These are phyloP conservation scores for Monosporascus sp. DNA, from an alignment of 2,329 filamentous ascomycete genomes.

Conservation along the genomic window DNA sequence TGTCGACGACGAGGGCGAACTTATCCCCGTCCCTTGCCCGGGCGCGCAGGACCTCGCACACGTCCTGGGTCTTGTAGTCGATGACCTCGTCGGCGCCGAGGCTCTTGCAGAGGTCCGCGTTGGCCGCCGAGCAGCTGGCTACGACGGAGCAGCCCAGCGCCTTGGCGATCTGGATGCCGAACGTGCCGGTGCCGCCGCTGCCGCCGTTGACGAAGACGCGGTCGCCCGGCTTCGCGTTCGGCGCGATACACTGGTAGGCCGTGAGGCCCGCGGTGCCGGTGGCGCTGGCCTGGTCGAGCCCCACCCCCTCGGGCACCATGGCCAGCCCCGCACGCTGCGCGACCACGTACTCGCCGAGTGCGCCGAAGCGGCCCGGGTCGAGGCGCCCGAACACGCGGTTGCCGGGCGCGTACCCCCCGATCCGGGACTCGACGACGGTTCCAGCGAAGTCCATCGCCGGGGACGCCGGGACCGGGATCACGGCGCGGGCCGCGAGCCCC, in stretches of 20 bases:
- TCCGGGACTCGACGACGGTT: slow-evolving; percentile 30
- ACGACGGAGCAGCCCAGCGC: slow-evolving; percentile 54
- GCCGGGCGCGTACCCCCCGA: slow-evolving; percentile 29
- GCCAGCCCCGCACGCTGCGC: slow-evolving; percentile 26
- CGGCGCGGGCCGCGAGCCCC: slow-evolving; percentile 33
- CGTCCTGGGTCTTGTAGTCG: slow-evolving; percentile 50
- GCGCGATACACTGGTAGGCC: slow-evolving; percentile 43
- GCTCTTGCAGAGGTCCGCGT: slow-evolving; percentile 49
- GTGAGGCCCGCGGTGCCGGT: slow-evolving; percentile 42
- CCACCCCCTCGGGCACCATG: slow-evolving; percentile 38
- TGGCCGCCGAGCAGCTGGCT: slow-evolving; percentile 52
- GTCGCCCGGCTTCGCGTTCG: slow-evolving; percentile 41
- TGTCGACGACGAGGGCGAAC: slow-evolving; percentile 54
- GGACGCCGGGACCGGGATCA: slow-evolving; percentile 37
- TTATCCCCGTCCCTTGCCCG: slow-evolving; percentile 38
- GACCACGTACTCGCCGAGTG: slow-evolving; percentile 37
- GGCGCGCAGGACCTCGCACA: slow-evolving; percentile 40
- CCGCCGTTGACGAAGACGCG: slow-evolving; percentile 62
- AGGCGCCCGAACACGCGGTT: slow-evolving; percentile 41
- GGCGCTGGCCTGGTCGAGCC: slow-evolving; percentile 35
- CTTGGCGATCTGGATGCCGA: slow-evolving; percentile 61
- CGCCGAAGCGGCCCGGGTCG: slow-evolving; percentile 30
- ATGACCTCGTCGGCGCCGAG: slow-evolving; percentile 62
- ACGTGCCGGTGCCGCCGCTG: slow-evolving; percentile 56
- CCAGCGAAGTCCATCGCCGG: slow-evolving; percentile 49